A percentile compares a stretch with the other conserved stretches of the same genome.
These are phyloP conservation scores for Xylaria cubensis DNA, from an alignment of 495 filamentous ascomycete species.

Conservation along the genomic window DNA sequence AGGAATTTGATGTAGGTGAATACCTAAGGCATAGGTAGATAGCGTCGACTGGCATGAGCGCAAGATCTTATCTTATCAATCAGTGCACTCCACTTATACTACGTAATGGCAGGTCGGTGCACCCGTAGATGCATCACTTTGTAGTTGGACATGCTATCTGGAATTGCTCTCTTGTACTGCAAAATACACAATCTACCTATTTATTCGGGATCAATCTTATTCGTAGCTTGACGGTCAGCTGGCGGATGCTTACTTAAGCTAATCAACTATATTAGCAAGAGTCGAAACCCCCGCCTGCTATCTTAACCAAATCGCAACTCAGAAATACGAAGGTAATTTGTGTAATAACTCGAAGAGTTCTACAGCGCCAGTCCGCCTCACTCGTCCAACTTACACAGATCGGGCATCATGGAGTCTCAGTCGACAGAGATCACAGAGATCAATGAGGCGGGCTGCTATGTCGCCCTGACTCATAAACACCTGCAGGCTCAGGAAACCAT, in stretches of 20 bases:
- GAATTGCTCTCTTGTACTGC: background rate
- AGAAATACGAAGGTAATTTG: background rate
- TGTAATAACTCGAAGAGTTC: background rate
- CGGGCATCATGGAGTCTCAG: slow-evolving; percentile 26
- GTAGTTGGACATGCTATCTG: background rate
- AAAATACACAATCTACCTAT: background rate
- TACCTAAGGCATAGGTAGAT: background rate
- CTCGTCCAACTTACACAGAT: background rate
- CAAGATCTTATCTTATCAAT: slow-evolving; percentile 21
- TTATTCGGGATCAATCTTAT: background rate
- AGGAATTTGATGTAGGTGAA: too few species aligned
- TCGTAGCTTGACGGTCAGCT: background rate
- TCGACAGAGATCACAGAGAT: slow-evolving; percentile 38
- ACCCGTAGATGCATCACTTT: background rate
- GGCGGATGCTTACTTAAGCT: background rate
- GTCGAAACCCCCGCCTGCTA: slow-evolving; percentile 7
- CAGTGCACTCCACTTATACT: background rate
- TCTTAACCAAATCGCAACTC: background rate
- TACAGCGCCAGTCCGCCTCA: background rate
- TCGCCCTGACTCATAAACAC: slow-evolving; percentile 66
- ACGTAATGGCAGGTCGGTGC: background rate
- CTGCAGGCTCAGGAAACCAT: slow-evolving; percentile 68
- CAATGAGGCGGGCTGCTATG: slow-evolving; percentile 55
- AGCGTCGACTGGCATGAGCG: background rate
- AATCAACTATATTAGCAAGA: background rate